Conservation (phyloP, 2,329 filamentous ascomycete species). For the Sporothrix pallida region DNA sequence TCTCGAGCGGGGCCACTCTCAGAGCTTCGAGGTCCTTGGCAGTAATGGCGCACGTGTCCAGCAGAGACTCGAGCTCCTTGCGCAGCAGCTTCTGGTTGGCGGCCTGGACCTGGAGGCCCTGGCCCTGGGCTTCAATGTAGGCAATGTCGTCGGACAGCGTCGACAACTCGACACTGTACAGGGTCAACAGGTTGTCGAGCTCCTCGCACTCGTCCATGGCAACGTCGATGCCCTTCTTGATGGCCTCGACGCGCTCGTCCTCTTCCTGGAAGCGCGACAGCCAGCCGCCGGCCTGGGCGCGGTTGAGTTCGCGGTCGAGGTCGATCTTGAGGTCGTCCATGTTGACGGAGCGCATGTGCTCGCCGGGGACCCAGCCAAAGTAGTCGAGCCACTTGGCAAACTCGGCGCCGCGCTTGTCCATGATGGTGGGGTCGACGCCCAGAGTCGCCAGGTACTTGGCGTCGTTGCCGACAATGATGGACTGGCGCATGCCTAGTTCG, state of each 20-base stretch:
- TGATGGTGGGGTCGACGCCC: constrained; percentile 75
- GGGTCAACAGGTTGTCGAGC: constrained; percentile 87
- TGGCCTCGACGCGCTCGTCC: constrained; percentile 85
- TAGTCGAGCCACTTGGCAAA: constrained; percentile 84
- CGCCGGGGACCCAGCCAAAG: constrained; percentile 83
- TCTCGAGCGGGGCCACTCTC: constrained; percentile 74
- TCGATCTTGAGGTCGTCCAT: constrained; percentile 83
- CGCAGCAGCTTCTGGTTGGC: constrained; percentile 95
- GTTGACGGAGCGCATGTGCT: constrained; percentile 73
- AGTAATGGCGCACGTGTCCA: constrained; percentile 90
- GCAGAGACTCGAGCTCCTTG: constrained; percentile 84
- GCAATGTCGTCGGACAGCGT: constrained; percentile 94
- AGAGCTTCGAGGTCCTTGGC: constrained; percentile 75
- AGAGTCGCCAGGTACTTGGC: constrained; percentile 77
- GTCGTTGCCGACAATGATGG: constrained; percentile 73
- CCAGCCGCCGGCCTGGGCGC: constrained; percentile 92
- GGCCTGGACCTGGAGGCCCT: constrained; percentile 95
- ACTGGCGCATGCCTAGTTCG: constrained; percentile 57
- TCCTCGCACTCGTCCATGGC: constrained; percentile 97
- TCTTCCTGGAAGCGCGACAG: constrained; percentile 82
- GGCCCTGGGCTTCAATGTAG: constrained; percentile 95
- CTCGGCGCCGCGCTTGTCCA: constrained; percentile 77
- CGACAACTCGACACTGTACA: constrained; percentile 95
- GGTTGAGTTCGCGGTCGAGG: constrained; percentile 84
- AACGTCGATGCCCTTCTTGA: constrained; percentile 83